Percentiles rank a stretch among this genome's conserved stretches.
Evolutionary conservation across 148 eudicot genomes (phyloP).

Genomic region (Fagopyrum tataricum): DNA sequence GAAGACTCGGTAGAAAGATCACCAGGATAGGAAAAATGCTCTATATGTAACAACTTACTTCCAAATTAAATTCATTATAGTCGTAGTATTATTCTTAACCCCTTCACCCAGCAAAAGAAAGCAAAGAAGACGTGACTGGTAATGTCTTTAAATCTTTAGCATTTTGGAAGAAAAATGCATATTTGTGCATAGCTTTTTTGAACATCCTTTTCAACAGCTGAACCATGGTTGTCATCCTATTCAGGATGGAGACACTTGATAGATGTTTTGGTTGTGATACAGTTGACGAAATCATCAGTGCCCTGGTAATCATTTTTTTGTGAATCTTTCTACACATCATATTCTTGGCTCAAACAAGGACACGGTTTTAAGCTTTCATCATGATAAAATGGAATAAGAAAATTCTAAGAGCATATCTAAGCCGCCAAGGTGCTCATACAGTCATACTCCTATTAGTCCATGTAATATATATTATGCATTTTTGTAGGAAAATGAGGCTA

Average conservation of each 20-base stretch:
- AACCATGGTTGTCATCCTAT: slow-evolving; percentile 16
- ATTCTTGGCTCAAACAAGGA: not conserved
- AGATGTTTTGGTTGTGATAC: slow-evolving; percentile 76
- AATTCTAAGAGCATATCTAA: not conserved
- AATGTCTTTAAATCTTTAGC: not conserved
- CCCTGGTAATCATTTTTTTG: slow-evolving; percentile 41
- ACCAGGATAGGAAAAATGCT: not conserved
- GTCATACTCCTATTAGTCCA: not conserved
- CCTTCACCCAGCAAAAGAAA: not conserved
- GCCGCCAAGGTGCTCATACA: not conserved
- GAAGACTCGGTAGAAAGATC: not conserved
- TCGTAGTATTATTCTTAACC: not conserved
- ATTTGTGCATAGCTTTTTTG: not conserved
- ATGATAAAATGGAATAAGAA: not conserved
- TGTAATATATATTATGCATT: not conserved
- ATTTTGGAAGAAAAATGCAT: too few species aligned
- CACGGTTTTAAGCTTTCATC: too few species aligned
- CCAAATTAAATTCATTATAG: not conserved
- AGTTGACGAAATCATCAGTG: slow-evolving; percentile 80
- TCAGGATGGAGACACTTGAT: slow-evolving; percentile 66
- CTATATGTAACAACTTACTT: not conserved
- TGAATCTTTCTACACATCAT: slow-evolving; percentile 1
- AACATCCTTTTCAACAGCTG: slow-evolving; percentile 5
- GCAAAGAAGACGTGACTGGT: not conserved
- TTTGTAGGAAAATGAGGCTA: slow-evolving; percentile 64